Conservation (phyloP, 345 rosid species). For the Gossypium sturtianum region DNA sequence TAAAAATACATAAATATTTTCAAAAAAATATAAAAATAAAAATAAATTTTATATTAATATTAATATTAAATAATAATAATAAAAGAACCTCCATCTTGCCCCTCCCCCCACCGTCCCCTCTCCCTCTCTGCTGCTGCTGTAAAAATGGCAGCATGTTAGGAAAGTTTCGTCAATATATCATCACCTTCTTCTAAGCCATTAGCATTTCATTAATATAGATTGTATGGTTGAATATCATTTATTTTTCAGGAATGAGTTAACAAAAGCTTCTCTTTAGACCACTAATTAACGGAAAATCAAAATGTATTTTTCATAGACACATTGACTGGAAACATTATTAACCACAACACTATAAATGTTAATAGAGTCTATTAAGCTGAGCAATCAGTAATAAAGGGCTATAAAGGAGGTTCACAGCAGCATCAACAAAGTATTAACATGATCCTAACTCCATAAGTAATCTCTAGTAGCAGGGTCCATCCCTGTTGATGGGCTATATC, state of each 20-base stretch:
- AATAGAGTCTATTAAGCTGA: background rate
- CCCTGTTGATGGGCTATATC: conserved; percentile 61
- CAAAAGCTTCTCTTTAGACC: background rate
- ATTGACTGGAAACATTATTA: background rate
- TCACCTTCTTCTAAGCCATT: conserved; percentile 22
- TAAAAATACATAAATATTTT: no score
- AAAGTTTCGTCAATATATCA: conserved; percentile 46
- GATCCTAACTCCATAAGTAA: conserved; percentile 22
- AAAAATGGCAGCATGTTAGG: conserved; percentile 37
- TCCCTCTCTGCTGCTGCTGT: background rate
- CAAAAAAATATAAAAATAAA: no score
- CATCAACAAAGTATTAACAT: background rate
- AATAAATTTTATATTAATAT: no score
- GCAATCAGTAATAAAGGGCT: background rate
- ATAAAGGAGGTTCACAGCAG: no score
- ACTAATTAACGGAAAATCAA: background rate
- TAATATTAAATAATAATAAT: no score
- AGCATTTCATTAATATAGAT: conserved; percentile 23
- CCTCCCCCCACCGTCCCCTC: no score
- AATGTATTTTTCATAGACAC: background rate
- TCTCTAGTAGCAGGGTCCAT: conserved; percentile 63
- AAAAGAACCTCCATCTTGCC: no score
- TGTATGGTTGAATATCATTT: conserved; percentile 21
- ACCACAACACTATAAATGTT: background rate
- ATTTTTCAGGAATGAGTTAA: background rate